Evolutionary conservation across 331 rosid species (phyloP), one percentile per base, ranked within the genome.

Genomic region (Erythrophleum ivorense): DNA sequence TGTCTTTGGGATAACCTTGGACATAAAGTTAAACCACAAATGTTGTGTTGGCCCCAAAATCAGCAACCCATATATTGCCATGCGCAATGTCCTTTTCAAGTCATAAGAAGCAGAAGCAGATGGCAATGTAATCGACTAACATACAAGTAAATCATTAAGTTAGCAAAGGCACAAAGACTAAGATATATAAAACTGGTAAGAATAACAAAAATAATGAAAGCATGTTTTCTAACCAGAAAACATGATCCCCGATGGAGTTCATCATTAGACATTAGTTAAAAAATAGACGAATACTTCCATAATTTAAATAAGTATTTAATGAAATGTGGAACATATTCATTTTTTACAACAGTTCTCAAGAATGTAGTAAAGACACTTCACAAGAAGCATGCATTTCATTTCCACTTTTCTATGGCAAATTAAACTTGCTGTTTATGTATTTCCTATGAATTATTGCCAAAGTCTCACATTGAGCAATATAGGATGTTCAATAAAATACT

Each of bases 11-110:
- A 89, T 76, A 72, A 81, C 19, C 52, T 62, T 88, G 38, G 94
- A 93, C 77, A 91, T 15, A 75, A 73, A 85, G 74, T 84, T 86
- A 86, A 93, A 93, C 97, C 97, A 93, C 58, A 82, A 52, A 85
- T 91, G 97, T 73, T 91, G 97, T 16, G 92, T 76, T 71, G 97
- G 97, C 58, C 97, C 97, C 82, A 91, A 81, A 77, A 93, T 85
- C 66, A 93, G 60, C 86, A 90, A 70, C 7, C 94, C 97, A 38
- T 88, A 93, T 21, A 75, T 75, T 75, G 89, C 91, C 97, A 93
- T 90, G 54, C 97, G 88, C 16, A 36, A 62, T 46, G 92, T 88
- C 91, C 97, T 87, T 75, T 58, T 67, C 24, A 77, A 67, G 80
- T 93, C 91, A 50, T 68, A 80, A 1, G 91, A 88, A 71, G 84